Evolutionary conservation across 2,329 filamentous ascomycete genomes (phyloP), one percentile per base, ranked within the genome.

Genomic region (Trichocomaceae sp.): DNA sequence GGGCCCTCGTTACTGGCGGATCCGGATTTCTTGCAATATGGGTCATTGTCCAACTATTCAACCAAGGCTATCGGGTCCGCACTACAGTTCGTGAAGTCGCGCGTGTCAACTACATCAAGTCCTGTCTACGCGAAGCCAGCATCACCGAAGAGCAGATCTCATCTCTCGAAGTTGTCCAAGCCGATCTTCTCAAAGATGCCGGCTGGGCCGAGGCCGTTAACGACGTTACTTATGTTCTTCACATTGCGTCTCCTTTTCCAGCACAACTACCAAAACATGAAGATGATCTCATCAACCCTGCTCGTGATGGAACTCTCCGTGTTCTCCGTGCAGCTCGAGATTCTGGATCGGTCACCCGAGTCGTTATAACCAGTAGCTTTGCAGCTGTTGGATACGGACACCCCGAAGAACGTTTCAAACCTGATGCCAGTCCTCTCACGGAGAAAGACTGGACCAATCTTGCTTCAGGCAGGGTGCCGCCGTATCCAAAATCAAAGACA

Each of bases 401-500:
- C 50, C 10, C 31, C 20, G 46, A 51, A 1, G 57, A 58, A 41
- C 39, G 39, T 39, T 42, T 29, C 23, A 31, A 51, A 26, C 20
- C 20, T 7, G 48, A 41, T 2, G 10, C 37, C 17, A 17, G 9
- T 13, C 54, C 60, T 2, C 69, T 65, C 47, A 67, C 65, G 2
- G 69, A 71, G 54, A 59, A 65, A 23, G 60, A 66, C 45, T 70
- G 67, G 68, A 62, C 66, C 5, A 44, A 63, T 37, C 37, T 62
- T 19, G 57, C 60, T 31, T 54, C 50, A 6, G 50, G 17, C 19
- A 31, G 31, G 2, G 58, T 68, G 2, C 47, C 54, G 1, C 58
- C 69, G 1, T 70, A 72, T 53, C 59, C 44, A 12, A 69, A 69
- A 52, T 66, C 62, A 56, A 71, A 71, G 59, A 69, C 64, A 0